Conservation (phyloP, 768 basidiomycete genomes). For the Porphyrellus cyaneotinctus region DNA sequence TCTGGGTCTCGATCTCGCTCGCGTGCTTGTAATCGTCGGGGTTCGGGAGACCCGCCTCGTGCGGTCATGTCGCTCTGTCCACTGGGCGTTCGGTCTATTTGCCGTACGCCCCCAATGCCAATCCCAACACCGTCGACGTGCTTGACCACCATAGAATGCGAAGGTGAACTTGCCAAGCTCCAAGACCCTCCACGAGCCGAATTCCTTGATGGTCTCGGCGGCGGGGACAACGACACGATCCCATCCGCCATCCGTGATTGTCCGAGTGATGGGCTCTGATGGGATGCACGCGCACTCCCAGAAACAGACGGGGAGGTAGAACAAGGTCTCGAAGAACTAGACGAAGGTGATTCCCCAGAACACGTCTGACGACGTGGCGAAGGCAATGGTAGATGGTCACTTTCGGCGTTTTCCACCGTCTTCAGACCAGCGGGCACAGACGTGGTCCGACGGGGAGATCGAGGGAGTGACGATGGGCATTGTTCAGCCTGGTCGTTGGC, state of each 20-base stretch:
- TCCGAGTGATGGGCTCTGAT: slow-evolving; percentile 5
- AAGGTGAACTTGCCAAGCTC: slow-evolving; percentile 6
- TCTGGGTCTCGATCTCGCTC: slow-evolving; percentile 14
- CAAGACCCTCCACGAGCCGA: slow-evolving; percentile 11
- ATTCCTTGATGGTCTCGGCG: slow-evolving; percentile 20
- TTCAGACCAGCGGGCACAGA: slow-evolving; percentile 17
- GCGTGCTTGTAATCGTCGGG: slow-evolving; percentile 1
- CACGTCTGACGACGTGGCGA: slow-evolving; percentile 10
- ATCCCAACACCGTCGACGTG: background rate
- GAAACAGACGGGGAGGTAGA: slow-evolving; percentile 31
- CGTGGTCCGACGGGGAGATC: slow-evolving; percentile 16
- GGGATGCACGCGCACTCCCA: slow-evolving; percentile 41
- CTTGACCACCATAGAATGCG: slow-evolving; percentile 5
- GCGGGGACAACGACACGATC: slow-evolving; percentile 26
- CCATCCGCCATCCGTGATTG: slow-evolving; percentile 17
- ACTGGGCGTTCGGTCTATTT: slow-evolving; percentile 22
- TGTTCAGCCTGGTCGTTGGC: slow-evolving; percentile 21
- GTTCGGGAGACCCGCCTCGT: slow-evolving; percentile 9
- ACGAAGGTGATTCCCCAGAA: slow-evolving; percentile 20
- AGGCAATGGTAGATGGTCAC: slow-evolving; percentile 5
- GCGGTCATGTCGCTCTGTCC: slow-evolving; percentile 32
- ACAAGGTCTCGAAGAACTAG: slow-evolving; percentile 42
- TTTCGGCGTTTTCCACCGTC: slow-evolving; percentile 5
- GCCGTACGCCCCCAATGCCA: slow-evolving; percentile 1
- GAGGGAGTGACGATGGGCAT: background rate